Base-by-base conservation (phyloP, 768 basidiomycete species). In the Podaxis sp. region DNA sequence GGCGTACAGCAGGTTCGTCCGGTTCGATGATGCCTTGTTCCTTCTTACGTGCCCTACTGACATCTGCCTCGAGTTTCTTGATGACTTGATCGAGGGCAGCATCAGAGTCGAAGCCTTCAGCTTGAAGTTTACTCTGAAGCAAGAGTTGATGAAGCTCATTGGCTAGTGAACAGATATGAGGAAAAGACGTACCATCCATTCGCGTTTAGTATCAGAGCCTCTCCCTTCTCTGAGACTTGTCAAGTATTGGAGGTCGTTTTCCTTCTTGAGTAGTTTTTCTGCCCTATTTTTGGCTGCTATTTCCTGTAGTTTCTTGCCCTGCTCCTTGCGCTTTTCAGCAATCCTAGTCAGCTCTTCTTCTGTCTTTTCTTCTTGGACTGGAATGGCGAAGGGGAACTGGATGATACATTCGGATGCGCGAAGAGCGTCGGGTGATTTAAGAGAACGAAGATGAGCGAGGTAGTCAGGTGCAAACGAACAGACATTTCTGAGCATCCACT, bases 401-500 rank as follows among this genome's bases (percentile, higher is more conserved):
- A 97, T 76, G 62, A 96, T 83, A 13, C 85, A 85, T 66, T 91
- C 90, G 5, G 80, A 77, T 12, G 80, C 78, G 24, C 87, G 87
- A 66, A 99, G 69, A 36, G 80, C 79, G 2, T 77, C 68, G 0
- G 96, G 91, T 60, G 90, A 82, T 44, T 82, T 81, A n/a, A 99
- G 78, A 6, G 74, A 75, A 28, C 84, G 83, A n/a, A 98, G 79
- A 28, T 86, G 83, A 0, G 77, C 73, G 0, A 82, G 75, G 71
- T 97, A 99, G 73, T 96, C 89, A 0, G 84, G 74, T 0, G 94
- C 81, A 67, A 96, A 90, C 73, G 89, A 88, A 73, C 93, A 95
- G 67, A 93, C 89, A 53, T 86, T 91, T 61, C 90, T 90, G 28
- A 93, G 79, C 86, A 99, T 95, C 88, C 93, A 96, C 95, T 98